Evolutionary conservation across 768 basidiomycete species (phyloP).

Genomic region (Amanita pallidorosea): DNA sequence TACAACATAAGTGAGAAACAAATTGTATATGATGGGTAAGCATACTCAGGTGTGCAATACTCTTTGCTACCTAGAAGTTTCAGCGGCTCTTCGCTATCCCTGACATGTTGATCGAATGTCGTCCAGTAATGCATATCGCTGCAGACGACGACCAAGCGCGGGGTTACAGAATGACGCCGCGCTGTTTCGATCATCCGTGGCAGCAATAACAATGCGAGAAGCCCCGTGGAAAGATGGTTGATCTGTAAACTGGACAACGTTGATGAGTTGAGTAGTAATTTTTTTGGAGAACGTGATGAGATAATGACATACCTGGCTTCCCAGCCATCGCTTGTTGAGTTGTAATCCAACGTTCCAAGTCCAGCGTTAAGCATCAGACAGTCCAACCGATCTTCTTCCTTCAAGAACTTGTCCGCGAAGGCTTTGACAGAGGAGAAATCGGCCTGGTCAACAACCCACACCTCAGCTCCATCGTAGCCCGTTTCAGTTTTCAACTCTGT

Average conservation of each 20-base stretch:
- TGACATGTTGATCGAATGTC: constrained; percentile 13
- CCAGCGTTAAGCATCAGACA: constrained; percentile 37
- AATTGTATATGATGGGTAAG: background rate
- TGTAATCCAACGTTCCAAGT: constrained; percentile 8
- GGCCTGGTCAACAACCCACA: constrained; percentile 27
- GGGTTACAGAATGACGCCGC: constrained; percentile 16
- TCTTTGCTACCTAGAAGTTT: constrained; percentile 19
- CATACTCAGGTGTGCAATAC: constrained; percentile 16
- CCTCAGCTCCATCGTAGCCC: constrained; percentile 21
- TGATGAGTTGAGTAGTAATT: too few relatives aligned
- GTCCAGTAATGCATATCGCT: constrained; percentile 30
- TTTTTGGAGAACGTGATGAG: background rate
- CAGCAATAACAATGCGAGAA: constrained; percentile 30
- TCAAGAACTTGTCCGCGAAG: constrained; percentile 23
- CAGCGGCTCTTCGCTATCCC: constrained; percentile 18
- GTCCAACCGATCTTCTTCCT: constrained; percentile 25
- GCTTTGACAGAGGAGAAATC: constrained; percentile 24
- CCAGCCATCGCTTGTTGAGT: constrained; percentile 31
- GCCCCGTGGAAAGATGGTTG: constrained; percentile 29
- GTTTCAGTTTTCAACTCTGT: constrained; percentile 18
- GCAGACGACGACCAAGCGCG: constrained; percentile 29
- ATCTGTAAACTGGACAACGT: constrained; percentile 29
- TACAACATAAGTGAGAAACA: background rate
- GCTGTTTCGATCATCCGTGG: constrained; percentile 31
- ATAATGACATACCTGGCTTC: constrained; percentile 25